A percentile compares a stretch with the other conserved stretches of the same genome.
These are phyloP conservation scores for Choiromyces venosus DNA, from an alignment of 495 filamentous ascomycete genomes.

Conservation along the genomic window DNA sequence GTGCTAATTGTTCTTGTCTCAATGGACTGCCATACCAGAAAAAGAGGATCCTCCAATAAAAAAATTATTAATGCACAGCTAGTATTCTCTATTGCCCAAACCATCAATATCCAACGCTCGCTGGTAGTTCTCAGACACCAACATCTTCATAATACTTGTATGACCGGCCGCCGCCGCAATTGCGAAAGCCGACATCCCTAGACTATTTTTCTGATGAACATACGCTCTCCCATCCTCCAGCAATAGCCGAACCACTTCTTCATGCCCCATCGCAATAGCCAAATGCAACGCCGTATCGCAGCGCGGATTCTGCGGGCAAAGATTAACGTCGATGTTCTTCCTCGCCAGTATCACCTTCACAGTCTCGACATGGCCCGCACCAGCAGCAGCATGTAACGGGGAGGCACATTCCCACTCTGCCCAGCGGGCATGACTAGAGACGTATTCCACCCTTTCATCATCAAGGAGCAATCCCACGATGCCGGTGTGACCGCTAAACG, in stretches of 20 bases:
- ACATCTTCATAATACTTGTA: not conserved
- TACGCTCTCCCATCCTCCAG: not conserved
- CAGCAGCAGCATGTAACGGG: not conserved
- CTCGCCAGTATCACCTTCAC: not conserved
- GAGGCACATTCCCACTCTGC: not conserved
- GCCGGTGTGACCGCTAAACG: not conserved
- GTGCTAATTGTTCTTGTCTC: not conserved
- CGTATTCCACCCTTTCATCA: not conserved
- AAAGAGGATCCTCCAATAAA: not conserved
- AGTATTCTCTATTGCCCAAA: not conserved
- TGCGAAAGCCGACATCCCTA: not conserved
- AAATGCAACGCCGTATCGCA: not conserved
- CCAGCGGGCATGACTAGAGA: not conserved
- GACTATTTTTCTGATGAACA: not conserved
- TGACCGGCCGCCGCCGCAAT: not conserved
- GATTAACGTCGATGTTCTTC: not conserved
- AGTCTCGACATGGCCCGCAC: not conserved
- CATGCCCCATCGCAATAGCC: not conserved
- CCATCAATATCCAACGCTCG: too few relatives aligned
- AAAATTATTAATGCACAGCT: not conserved
- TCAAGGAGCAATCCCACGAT: not conserved
- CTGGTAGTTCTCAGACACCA: too few relatives aligned
- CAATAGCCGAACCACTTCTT: not conserved
- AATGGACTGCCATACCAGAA: too few relatives aligned
- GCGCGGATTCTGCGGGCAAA: not conserved